Base-by-base conservation (phyloP, 495 filamentous ascomycete genomes). In the Pseudevernia furfuracea region DNA sequence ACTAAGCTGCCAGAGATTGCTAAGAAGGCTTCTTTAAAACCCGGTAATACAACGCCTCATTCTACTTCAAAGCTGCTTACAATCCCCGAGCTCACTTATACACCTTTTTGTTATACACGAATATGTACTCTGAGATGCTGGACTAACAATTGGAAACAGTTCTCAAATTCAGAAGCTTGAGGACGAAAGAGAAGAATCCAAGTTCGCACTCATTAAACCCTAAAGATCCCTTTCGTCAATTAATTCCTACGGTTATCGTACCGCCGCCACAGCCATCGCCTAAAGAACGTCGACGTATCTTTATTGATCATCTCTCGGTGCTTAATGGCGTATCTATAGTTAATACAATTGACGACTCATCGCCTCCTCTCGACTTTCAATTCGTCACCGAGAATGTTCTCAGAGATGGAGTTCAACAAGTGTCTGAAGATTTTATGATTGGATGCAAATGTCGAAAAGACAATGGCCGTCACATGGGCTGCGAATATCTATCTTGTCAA, bases 311-410 rank as follows among this genome's bases (percentile, higher is more conserved):
- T 37, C 59, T 69, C 0, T 41, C 39, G 9, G 57, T 59, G 12
- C 32, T 71, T 4, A 4, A 46, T 7, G 63, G 63, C 19, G 49
- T 69, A 6, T 63, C 38, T 12, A 14, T 71, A 3, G 23, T 41
- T 1, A 71, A 71, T 36, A 63, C 64, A 23, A 41, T 69, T 34
- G 69, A 71, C 46, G 49, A 71, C n/a, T 43, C 62, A 5, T 65
- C 62, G 3, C 68, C 68, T 3, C 65, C 65, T 17, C 15, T 59
- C 11, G 46, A 75, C 52, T 82, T 82, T 63, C 73, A 72, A 19
- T 83, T 83, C n/a, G 68, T 78, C 5, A 74, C 76, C 34, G 66
- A 74, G 10, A 77, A 79, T 59, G 70, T 75, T n/a, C 60, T 81
- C 0, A 68, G 70, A 0, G 65, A 73, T 7, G 78, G 75, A 0